These are phyloP conservation scores for Periconia sp. DNA, from an alignment of 2,329 filamentous ascomycete genomes.

Conservation along the genomic window DNA sequence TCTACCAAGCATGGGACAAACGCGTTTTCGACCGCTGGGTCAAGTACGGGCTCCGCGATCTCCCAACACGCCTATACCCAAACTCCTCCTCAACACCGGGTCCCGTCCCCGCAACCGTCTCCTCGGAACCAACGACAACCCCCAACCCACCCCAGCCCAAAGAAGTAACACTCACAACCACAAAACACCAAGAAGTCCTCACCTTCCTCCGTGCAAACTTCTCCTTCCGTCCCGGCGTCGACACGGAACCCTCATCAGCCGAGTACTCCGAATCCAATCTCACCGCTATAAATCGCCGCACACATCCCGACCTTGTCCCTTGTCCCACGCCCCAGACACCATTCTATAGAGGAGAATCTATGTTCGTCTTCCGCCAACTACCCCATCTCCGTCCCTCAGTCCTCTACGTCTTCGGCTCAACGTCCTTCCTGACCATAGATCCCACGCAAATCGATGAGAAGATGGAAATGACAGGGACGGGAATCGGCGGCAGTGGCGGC, in stretches of 20 bases:
- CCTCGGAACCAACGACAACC: conserved; percentile 26
- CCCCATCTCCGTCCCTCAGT: conserved; percentile 67
- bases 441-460: conserved; percentile 62
- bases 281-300: conserved; percentile 42
- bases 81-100: conserved; percentile 26
- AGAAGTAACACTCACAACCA: conserved; percentile 76
- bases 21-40: conserved; percentile 79
- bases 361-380: conserved; percentile 62
- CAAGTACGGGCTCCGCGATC: conserved; percentile 73
- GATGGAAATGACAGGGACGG: conserved; percentile 67
- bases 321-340: conserved; percentile 50
- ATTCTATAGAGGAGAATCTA: conserved; percentile 72
- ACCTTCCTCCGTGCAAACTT: conserved; percentile 73
- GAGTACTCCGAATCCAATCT: conserved; percentile 35
- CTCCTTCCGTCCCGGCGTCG: conserved; percentile 44
- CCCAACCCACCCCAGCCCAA: conserved; percentile 34
- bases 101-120: conserved; percentile 19
- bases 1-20: conserved; percentile 83
- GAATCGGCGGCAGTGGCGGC: conserved; percentile 71
- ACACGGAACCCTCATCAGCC: conserved; percentile 52
- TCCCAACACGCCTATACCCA: conserved; percentile 68
- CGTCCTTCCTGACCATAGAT: conserved; percentile 61
- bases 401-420: conserved; percentile 72
- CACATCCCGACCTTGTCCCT: conserved; percentile 50
- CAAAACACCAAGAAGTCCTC: conserved; percentile 87